These are phyloP conservation scores for Erodium moschatum DNA, from an alignment of 441 rosid species.

Conservation along the genomic window DNA sequence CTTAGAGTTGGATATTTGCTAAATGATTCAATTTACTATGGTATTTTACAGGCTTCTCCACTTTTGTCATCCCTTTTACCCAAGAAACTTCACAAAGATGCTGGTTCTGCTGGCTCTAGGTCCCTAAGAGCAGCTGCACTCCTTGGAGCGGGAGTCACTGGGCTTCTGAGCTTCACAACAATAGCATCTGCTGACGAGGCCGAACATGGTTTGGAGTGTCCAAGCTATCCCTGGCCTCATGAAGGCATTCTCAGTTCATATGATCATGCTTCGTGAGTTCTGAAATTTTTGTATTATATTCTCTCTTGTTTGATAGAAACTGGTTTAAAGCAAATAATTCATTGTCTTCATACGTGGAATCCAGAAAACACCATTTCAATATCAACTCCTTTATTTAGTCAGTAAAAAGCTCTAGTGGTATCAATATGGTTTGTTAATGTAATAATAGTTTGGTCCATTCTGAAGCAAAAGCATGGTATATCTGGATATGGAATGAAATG, in stretches of 20 bases:
- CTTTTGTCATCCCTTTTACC: no score
- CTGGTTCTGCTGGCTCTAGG: slow-evolving; percentile 43
- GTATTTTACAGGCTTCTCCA: slow-evolving; percentile 18
- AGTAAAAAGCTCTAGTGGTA: no score
- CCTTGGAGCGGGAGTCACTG: slow-evolving; percentile 84
- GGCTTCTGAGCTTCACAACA: slow-evolving; percentile 67
- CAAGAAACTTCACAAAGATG: no score
- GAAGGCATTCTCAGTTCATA: slow-evolving; percentile 93
- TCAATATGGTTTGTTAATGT: neutral
- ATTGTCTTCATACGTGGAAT: neutral
- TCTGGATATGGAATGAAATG: neutral
- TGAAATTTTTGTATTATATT: slow-evolving; percentile 11
- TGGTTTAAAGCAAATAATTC: neutral
- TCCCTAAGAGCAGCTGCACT: slow-evolving; percentile 56
- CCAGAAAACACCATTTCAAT: slow-evolving; percentile 1
- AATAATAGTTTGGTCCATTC: neutral
- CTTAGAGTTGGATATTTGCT: no score
- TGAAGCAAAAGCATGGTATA: neutral
- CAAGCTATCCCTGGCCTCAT: slow-evolving; percentile 99
- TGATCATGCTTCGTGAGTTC: slow-evolving; percentile 96
- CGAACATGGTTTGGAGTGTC: slow-evolving; percentile 79
- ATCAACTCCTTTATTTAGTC: neutral
- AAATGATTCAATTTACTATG: no score
- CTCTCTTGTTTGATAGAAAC: neutral
- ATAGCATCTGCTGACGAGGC: slow-evolving; percentile 96